Evolutionary conservation across 345 rosid genomes (phyloP).

Genomic region (Salix brachista): DNA sequence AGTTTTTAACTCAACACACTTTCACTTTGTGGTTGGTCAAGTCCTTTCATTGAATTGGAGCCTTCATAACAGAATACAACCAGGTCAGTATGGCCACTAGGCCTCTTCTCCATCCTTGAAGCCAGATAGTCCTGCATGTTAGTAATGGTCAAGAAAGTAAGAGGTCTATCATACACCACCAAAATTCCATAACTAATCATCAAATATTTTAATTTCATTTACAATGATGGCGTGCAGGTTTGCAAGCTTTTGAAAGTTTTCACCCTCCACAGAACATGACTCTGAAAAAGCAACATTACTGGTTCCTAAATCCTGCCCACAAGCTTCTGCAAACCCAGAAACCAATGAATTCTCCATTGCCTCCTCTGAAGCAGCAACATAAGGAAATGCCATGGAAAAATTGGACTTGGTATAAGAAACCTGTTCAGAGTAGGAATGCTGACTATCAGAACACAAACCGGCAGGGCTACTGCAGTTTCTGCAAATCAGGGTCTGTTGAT

Average conservation of each 20-base stretch:
- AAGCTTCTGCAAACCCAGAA: constrained; percentile 61
- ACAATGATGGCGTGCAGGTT: constrained; percentile 61
- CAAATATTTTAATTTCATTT: constrained; percentile 17
- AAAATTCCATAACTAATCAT: neutral
- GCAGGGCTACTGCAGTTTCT: neutral
- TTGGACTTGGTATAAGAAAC: constrained; percentile 57
- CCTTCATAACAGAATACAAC: constrained; percentile 66
- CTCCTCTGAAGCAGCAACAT: constrained; percentile 64
- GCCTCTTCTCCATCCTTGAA: constrained; percentile 58
- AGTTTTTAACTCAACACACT: constrained; percentile 35
- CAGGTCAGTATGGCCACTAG: constrained; percentile 60
- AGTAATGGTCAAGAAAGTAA: constrained; percentile 9
- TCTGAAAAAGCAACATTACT: constrained; percentile 65
- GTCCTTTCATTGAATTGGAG: constrained; percentile 31
- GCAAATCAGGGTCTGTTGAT: neutral
- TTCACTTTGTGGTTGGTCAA: constrained; percentile 47
- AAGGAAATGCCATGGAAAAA: constrained; percentile 93
- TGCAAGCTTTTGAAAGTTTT: constrained; percentile 53
- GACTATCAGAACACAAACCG: constrained; percentile 9
- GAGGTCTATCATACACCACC: neutral
- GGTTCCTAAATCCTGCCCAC: constrained; percentile 44
- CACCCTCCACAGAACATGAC: constrained; percentile 62
- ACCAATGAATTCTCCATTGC: constrained; percentile 66
- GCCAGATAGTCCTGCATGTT: constrained; percentile 58
- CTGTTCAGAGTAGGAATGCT: constrained; percentile 38